These are phyloP conservation scores for Nepenthes gracilis DNA, from an alignment of 148 eudicot genomes.

Conservation along the genomic window DNA sequence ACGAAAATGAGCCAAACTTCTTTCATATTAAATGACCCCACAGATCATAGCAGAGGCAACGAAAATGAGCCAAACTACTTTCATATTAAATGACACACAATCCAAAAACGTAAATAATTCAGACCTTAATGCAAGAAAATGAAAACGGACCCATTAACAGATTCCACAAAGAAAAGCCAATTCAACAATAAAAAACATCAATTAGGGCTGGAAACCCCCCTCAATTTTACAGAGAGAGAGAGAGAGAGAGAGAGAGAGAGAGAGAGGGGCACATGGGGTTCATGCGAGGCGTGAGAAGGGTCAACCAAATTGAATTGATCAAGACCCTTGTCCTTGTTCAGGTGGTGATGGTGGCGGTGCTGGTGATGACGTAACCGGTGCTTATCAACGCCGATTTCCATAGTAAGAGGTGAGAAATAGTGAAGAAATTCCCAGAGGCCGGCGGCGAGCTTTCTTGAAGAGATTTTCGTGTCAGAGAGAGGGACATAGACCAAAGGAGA, in stretches of 20 bases:
- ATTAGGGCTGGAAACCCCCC: not conserved
- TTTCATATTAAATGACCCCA: not conserved
- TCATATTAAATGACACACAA: conserved; percentile 1
- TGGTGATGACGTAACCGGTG: conserved; percentile 6
- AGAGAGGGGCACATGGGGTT: not conserved
- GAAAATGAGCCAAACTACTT: not conserved
- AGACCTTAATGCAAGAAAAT: not conserved
- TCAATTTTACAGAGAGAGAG: not conserved
- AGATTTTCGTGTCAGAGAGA: conserved; percentile 6
- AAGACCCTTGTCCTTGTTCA: not conserved
- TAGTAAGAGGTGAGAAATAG: conserved; percentile 8
- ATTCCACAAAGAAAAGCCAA: not conserved
- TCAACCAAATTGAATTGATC: conserved; percentile 3
- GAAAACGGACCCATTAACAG: not conserved
- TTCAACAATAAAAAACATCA: not conserved
- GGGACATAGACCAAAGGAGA: not conserved
- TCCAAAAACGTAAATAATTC: not conserved
- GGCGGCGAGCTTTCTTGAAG: conserved; percentile 23
- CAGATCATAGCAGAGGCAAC: not conserved
- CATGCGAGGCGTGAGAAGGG: conserved; percentile 5
- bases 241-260: not conserved
- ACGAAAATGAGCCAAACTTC: no score
- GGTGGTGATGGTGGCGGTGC: conserved; percentile 7
- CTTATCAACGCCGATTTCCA: conserved; percentile 23
- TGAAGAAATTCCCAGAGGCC: conserved; percentile 26